phyloP scores from a whole-genome alignment of 306 rosid genomes.

The Lupinus albus region DNA sequence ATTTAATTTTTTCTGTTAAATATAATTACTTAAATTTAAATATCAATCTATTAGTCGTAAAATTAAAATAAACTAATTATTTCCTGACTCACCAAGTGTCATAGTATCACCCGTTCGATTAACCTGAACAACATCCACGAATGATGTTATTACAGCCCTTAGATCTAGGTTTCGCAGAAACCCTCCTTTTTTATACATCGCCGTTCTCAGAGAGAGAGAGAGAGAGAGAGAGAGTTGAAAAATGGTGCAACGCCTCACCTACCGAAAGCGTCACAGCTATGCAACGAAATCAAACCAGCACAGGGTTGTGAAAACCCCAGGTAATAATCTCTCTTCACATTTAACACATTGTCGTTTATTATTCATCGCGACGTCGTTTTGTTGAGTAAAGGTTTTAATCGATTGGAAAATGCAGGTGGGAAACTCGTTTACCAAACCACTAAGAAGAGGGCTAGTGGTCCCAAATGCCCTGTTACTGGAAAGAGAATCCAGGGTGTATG shows the following conservation, averaged over 20 bases:
- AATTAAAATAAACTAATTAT: not conserved
- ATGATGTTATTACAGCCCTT: constrained; percentile 6
- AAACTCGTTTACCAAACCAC: constrained; percentile 63
- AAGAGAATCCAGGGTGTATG: constrained; percentile 69
- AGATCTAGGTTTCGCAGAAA: constrained; percentile 12
- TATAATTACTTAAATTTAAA: no score
- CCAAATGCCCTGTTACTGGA: constrained; percentile 69
- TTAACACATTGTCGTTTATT: not conserved
- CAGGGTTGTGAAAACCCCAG: constrained; percentile 66
- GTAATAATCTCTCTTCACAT: constrained; percentile 12
- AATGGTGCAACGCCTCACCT: constrained; percentile 65
- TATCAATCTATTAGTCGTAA: no score
- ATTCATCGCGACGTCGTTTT: not conserved
- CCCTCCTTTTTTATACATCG: not conserved
- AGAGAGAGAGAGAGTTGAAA: constrained; percentile 20
- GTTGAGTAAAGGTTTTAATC: not conserved
- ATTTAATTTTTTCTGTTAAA: no score
- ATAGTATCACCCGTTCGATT: not conserved
- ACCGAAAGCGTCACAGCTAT: constrained; percentile 64
- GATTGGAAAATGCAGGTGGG: constrained; percentile 49
- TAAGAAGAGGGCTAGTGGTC: constrained; percentile 68
- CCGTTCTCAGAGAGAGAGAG: not conserved
- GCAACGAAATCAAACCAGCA: constrained; percentile 71
- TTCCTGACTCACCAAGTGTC: not conserved
- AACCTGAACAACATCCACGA: not conserved